phyloP scores from a whole-genome alignment of 2,329 filamentous ascomycete genomes.

The Diaporthe nobilis region DNA sequence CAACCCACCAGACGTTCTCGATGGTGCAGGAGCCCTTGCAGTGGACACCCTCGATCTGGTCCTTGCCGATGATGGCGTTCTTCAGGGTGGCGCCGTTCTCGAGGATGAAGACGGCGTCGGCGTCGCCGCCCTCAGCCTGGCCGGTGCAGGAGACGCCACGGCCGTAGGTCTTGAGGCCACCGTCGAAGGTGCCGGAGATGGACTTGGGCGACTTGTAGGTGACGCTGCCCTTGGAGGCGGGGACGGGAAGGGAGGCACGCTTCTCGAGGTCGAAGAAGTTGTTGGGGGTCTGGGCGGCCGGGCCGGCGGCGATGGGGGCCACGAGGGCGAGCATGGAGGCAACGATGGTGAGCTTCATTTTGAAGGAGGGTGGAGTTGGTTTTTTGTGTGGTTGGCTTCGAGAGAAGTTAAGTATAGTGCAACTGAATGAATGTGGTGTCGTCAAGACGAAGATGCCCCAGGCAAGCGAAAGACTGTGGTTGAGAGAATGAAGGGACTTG shows the following conservation, averaged over 20 bases:
- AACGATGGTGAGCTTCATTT: conserved; percentile 33
- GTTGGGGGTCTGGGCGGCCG: conserved; percentile 28
- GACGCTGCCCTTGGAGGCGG: conserved; percentile 21
- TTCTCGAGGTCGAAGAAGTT: conserved; percentile 22
- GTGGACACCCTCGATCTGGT: conserved; percentile 64
- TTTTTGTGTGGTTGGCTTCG: neutral
- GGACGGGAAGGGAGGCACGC: conserved; percentile 4
- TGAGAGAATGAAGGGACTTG: conserved; percentile 27
- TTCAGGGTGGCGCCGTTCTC: conserved; percentile 63
- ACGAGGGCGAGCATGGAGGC: conserved; percentile 22
- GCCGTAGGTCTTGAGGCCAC: conserved; percentile 53
- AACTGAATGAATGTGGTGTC: conserved; percentile 28
- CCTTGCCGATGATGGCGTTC: conserved; percentile 66
- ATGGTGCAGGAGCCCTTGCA: conserved; percentile 60
- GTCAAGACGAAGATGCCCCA: conserved; percentile 23
- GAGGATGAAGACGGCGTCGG: conserved; percentile 64
- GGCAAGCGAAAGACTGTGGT: conserved; percentile 26
- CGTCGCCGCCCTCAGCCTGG: conserved; percentile 46
- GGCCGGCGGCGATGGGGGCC: conserved; percentile 30
- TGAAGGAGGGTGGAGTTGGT: neutral
- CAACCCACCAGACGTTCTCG: conserved; percentile 54
- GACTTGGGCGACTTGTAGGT: conserved; percentile 10
- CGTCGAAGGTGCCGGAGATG: conserved; percentile 36
- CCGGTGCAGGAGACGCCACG: conserved; percentile 42
- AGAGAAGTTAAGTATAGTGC: neutral